A percentile compares a stretch with the other conserved stretches of the same genome.
phyloP scores from a whole-genome alignment of 139 green algal species.

The Chlorella sorokiniana region DNA sequence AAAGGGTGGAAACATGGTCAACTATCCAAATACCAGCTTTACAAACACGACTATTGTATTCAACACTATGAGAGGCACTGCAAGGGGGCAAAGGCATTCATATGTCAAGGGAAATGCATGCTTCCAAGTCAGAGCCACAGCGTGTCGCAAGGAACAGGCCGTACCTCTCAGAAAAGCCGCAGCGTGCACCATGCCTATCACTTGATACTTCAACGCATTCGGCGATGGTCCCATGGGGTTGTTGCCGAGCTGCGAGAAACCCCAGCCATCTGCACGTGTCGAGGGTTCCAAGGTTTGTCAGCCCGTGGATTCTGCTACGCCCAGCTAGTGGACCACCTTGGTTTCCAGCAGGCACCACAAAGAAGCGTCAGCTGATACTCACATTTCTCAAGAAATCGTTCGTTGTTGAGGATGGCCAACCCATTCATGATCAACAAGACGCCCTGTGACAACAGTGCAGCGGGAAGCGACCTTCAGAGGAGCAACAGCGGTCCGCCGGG shows the following conservation, averaged over 20 bases:
- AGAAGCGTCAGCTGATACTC: constrained; percentile 28
- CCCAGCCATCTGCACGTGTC: constrained; percentile 76
- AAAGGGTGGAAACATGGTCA: too few relatives aligned
- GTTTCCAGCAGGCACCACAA: neutral
- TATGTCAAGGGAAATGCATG: neutral
- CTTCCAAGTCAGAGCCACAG: neutral
- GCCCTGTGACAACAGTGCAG: constrained; percentile 56
- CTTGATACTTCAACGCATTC: constrained; percentile 77
- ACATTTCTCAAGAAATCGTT: constrained; percentile 88
- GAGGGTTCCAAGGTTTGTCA: neutral
- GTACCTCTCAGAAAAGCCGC: constrained; percentile 83
- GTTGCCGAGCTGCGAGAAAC: constrained; percentile 76
- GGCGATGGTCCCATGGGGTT: constrained; percentile 38
- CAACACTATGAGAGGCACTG: constrained; percentile 77
- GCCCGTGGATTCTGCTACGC: neutral
- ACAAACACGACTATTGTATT: constrained; percentile 81
- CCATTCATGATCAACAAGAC: constrained; percentile 83
- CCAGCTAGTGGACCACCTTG: neutral
- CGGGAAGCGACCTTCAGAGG: neutral
- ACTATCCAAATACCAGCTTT: constrained; percentile 80
- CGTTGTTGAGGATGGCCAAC: constrained; percentile 90
- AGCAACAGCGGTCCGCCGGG: neutral
- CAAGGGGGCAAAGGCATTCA: constrained; percentile 3
- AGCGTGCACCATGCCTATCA: constrained; percentile 89
- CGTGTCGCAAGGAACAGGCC: too few relatives aligned